phyloP scores from a whole-genome alignment of 768 basidiomycete genomes.

The Collybiopsis confluens region DNA sequence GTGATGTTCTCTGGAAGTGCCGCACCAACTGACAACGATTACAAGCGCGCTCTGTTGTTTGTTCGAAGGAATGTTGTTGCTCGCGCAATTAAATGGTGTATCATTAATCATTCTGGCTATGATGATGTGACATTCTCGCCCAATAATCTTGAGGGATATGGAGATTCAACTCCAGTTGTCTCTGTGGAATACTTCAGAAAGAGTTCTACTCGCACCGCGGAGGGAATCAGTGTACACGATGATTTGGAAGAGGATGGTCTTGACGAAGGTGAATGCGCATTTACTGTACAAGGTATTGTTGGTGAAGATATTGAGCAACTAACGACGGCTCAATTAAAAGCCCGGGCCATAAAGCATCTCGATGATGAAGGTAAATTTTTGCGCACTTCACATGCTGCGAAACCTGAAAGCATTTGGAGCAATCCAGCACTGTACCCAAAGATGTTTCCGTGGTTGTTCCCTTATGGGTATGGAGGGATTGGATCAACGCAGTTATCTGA shows the following conservation, averaged over 20 bases:
- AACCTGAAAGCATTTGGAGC: slow-evolving; percentile 26
- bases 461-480: slow-evolving; percentile 34
- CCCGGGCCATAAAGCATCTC: slow-evolving; percentile 22
- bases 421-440: slow-evolving; percentile 30
- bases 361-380: slow-evolving; percentile 22
- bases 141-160: slow-evolving; percentile 20
- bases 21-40: slow-evolving; percentile 10
- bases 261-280: slow-evolving; percentile 18
- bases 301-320: slow-evolving; percentile 14
- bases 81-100: slow-evolving; percentile 29
- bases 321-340: slow-evolving; percentile 13
- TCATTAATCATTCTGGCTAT: slow-evolving; percentile 31
- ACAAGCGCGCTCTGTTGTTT: slow-evolving; percentile 1
- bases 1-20: slow-evolving; percentile 14
- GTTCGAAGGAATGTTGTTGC: slow-evolving; percentile 13
- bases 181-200: slow-evolving; percentile 14
- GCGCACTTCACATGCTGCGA: slow-evolving; percentile 21
- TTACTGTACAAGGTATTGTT: slow-evolving; percentile 23
- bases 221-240: slow-evolving; percentile 22
- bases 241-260: slow-evolving; percentile 17
- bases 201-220: slow-evolving; percentile 17
- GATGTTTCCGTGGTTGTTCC: slow-evolving; percentile 39
- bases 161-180: slow-evolving; percentile 17
- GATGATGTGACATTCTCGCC: slow-evolving; percentile 24
- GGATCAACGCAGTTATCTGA: slow-evolving; percentile 24